Conservation (phyloP, 331 rosid species). For the Telfairia occidentalis region DNA sequence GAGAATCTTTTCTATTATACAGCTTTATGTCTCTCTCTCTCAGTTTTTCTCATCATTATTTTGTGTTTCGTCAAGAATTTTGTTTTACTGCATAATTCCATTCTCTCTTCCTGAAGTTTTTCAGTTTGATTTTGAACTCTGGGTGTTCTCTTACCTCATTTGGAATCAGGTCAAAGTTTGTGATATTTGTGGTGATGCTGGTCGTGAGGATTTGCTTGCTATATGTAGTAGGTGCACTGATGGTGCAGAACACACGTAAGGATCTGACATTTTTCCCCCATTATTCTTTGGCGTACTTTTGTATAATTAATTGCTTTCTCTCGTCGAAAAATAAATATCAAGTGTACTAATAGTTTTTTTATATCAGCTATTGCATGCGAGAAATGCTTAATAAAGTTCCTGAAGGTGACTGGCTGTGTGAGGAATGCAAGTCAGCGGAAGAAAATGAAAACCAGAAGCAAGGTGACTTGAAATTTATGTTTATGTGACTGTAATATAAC, state of each 20-base stretch:
- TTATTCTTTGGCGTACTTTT: slow-evolving; percentile 15
- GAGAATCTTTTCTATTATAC: neutral
- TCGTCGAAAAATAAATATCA: neutral
- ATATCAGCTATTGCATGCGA: slow-evolving; percentile 83
- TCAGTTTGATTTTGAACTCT: slow-evolving; percentile 6
- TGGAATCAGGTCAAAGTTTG: slow-evolving; percentile 75
- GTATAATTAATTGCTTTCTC: neutral
- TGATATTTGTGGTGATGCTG: slow-evolving; percentile 97
- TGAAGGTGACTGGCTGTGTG: slow-evolving; percentile 79
- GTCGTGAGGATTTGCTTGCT: slow-evolving; percentile 80
- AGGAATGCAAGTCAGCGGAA: slow-evolving; percentile 65
- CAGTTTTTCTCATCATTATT: neutral
- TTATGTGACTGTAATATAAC: neutral
- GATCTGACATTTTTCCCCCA: slow-evolving; percentile 9
- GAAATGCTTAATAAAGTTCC: slow-evolving; percentile 67
- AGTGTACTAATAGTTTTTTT: slow-evolving; percentile 15
- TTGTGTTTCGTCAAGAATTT: neutral
- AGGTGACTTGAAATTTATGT: slow-evolving; percentile 34
- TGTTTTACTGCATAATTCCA: neutral
- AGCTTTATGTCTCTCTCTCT: neutral
- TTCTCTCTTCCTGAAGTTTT: neutral
- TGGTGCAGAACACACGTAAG: slow-evolving; percentile 97
- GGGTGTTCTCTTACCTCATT: neutral
- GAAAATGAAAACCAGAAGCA: slow-evolving; percentile 45
- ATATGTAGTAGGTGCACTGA: slow-evolving; percentile 83